Base-by-base conservation (phyloP, 306 rosid genomes). In the Styphnolobium japonicum region DNA sequence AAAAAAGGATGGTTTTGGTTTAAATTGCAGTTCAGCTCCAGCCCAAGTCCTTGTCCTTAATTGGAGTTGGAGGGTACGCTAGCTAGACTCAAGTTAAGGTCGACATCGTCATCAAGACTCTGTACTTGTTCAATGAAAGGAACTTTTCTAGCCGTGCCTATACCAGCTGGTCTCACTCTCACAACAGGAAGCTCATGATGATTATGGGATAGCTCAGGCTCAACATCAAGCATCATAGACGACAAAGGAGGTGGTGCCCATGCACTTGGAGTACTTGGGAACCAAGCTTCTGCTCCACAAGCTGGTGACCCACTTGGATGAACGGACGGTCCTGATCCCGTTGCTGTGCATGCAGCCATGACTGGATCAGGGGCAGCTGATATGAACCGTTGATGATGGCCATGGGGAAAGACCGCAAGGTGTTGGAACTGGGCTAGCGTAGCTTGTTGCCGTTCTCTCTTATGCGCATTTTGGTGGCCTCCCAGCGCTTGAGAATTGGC, bases 391-490 rank as follows among this genome's bases (percentile, higher is more conserved):
- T 10, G 75, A 48, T 6, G 63, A 3, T 67, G 73, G 6, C 5
- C 55, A 22, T 6, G 56, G 39, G 12, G 39, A 29, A 42, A 16
- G 15, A 14, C 4, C 10, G 9, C 33, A 31, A 49, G 75, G 31
- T n/a, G 16, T 46, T 63, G 10, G 52, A 27, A 65, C 11, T 64
- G 42, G 31, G 64, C 25, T 8, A 74, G 70, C 10, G 45, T 77
- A 1, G 82, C 86, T n/a, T 66, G 45, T 61, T 69, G 64, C 6
- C 88, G 78, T 23, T 85, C 86, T 74, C 31, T 78, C 65, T 61
- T 81, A 62, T 85, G 88, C 0, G 88, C 88, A 7, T 85, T 85
- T 46, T 85, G 86, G 22, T 85, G 88, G 7, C 88, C 88, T 15
- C 88, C 88, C 0, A 85, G 46, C 0, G 88, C 88, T 74, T 82